phyloP scores from a whole-genome alignment of 371 early-diverging fungal genomes.

The Mucor indicus region DNA sequence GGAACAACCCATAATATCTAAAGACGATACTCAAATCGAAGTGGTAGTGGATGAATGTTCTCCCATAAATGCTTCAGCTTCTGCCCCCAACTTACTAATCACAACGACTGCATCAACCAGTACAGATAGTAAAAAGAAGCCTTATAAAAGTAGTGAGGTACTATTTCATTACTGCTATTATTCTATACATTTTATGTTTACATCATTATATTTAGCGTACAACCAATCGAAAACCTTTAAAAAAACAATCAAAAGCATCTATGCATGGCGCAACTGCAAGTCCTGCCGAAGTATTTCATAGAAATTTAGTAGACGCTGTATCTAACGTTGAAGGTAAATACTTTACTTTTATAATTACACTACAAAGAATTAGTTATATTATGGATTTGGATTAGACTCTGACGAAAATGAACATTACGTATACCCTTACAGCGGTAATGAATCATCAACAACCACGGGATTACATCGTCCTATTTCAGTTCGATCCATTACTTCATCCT shows the following conservation, averaged over 20 bases:
- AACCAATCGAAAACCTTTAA: not conserved
- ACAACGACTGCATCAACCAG: not conserved
- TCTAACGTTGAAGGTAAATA: constrained; percentile 38
- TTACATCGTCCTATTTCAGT: constrained; percentile 10
- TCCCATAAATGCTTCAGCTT: not conserved
- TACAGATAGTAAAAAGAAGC: not conserved
- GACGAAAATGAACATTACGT: constrained; percentile 52
- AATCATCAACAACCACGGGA: constrained; percentile 9
- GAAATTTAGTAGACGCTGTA: constrained; percentile 46
- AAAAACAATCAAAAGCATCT: constrained; percentile 8
- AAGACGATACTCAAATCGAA: too few relatives aligned
- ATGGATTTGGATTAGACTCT: constrained; percentile 26
- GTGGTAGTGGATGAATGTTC: not conserved
- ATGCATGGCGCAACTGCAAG: constrained; percentile 36
- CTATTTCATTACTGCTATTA: too few relatives aligned
- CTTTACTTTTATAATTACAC: not conserved
- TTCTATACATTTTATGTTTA: too few relatives aligned
- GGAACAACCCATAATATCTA: not conserved
- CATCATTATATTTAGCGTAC: too few relatives aligned
- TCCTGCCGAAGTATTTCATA: constrained; percentile 47
- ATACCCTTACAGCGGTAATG: constrained; percentile 36
- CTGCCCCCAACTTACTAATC: not conserved
- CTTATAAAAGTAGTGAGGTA: not conserved
- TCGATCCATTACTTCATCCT: constrained; percentile 9
- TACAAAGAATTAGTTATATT: constrained; percentile 1